These are phyloP conservation scores for Alternaria infectoria DNA, from an alignment of 2,329 filamentous ascomycete species.

Conservation along the genomic window DNA sequence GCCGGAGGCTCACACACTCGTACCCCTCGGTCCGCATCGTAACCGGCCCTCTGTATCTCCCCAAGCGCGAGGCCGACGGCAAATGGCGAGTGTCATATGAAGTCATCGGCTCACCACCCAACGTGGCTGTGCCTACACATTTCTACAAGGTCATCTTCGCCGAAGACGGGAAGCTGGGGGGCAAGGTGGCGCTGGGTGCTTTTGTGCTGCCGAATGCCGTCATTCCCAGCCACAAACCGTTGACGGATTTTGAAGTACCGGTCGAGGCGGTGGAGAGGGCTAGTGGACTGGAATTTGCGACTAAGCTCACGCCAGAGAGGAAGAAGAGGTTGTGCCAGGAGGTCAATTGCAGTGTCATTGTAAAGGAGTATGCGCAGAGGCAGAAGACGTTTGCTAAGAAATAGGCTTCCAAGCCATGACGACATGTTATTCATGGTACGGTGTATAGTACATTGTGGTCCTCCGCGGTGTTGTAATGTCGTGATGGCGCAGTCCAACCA, in stretches of 20 bases:
- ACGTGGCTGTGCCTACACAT: conserved; percentile 94
- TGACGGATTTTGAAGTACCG: conserved; percentile 93
- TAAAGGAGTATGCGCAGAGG: conserved; percentile 76
- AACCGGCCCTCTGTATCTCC: conserved; percentile 92
- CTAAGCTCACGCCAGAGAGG: conserved; percentile 74
- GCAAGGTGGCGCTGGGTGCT: conserved; percentile 79
- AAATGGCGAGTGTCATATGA: conserved; percentile 98
- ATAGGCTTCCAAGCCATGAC: conserved; percentile 7
- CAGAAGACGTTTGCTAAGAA: conserved; percentile 56
- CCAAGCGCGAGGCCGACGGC: conserved; percentile 82
- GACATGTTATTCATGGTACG: conserved; percentile 25
- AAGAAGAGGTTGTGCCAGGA: conserved; percentile 85
- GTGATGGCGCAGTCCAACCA: conserved; percentile 4
- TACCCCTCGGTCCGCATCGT: conserved; percentile 92
- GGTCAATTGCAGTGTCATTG: conserved; percentile 79
- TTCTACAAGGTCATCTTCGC: conserved; percentile 99
- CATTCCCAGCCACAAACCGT: conserved; percentile 85
- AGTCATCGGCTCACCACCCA: conserved; percentile 91
- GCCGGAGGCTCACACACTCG: conserved; percentile 75
- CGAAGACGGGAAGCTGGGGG: conserved; percentile 74
- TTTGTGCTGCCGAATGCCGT: conserved; percentile 93
- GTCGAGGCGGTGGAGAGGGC: conserved; percentile 91
- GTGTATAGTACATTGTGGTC: conserved; percentile 30
- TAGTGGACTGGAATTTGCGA: conserved; percentile 88
- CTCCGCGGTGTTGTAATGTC: not conserved